Evolutionary conservation across 345 rosid species (phyloP).

Genomic region (Citrus inodora): DNA sequence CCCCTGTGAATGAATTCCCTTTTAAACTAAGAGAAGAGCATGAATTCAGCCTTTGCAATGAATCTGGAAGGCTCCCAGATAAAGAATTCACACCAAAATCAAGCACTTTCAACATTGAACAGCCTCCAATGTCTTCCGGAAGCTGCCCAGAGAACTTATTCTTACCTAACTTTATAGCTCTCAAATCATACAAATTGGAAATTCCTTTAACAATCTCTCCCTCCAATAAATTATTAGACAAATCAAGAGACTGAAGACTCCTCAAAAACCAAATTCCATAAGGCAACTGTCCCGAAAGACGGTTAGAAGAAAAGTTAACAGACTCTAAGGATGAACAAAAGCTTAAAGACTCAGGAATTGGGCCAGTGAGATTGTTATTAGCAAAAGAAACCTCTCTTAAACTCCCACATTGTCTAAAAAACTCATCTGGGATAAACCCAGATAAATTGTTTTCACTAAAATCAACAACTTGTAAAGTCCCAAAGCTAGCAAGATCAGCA

Average conservation of each 20-base stretch:
- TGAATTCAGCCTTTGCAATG: slow-evolving; percentile 51
- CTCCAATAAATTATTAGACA: slow-evolving; percentile 60
- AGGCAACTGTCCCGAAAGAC: slow-evolving; percentile 64
- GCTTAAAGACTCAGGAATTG: slow-evolving; percentile 61
- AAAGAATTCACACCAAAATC: slow-evolving; percentile 69
- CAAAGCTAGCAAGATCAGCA: slow-evolving; percentile 46
- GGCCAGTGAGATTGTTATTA: slow-evolving; percentile 57
- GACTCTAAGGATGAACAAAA: slow-evolving; percentile 52
- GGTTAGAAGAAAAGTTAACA: slow-evolving; percentile 66
- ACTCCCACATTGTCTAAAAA: slow-evolving; percentile 80
- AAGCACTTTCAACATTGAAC: slow-evolving; percentile 44
- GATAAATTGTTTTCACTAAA: slow-evolving; percentile 65
- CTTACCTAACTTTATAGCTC: slow-evolving; percentile 39
- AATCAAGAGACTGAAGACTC: slow-evolving; percentile 56
- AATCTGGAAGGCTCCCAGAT: slow-evolving; percentile 64
- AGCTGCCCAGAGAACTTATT: slow-evolving; percentile 61
- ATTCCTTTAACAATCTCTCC: slow-evolving; percentile 62
- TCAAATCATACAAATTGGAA: slow-evolving; percentile 53
- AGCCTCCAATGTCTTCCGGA: slow-evolving; percentile 65
- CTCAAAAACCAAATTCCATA: slow-evolving; percentile 59
- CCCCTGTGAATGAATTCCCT: slow-evolving; percentile 58
- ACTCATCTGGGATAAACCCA: slow-evolving; percentile 61
- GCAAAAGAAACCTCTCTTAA: slow-evolving; percentile 66
- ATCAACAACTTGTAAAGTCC: slow-evolving; percentile 52
- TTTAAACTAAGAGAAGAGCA: slow-evolving; percentile 46